phyloP scores from a whole-genome alignment of 2,329 filamentous ascomycete genomes.

The Colletotrichum somersetense region DNA sequence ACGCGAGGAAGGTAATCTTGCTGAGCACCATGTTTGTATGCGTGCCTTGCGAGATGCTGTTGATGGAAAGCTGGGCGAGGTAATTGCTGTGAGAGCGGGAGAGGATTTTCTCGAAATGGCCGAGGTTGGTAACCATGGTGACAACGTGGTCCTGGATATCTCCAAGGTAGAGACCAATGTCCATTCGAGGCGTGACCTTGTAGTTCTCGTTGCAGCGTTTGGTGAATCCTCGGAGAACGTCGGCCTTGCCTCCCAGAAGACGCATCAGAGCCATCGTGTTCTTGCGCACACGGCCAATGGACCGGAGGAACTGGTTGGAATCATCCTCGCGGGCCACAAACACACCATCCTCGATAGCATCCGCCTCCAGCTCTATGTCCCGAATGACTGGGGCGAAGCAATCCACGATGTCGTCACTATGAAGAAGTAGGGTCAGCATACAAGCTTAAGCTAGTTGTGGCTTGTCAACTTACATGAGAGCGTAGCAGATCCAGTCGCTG shows the following conservation, averaged over 20 bases:
- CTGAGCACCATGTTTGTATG: slow-evolving; percentile 89
- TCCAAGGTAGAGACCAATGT: slow-evolving; percentile 95
- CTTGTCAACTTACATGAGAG: slow-evolving; percentile 79
- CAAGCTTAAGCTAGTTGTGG: background rate
- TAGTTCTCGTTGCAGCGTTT: slow-evolving; percentile 99
- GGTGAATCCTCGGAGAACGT: slow-evolving; percentile 96
- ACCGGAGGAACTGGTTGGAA: slow-evolving; percentile 86
- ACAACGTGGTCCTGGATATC: slow-evolving; percentile 99
- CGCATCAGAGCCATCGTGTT: slow-evolving; percentile 95
- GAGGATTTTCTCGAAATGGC: slow-evolving; percentile 98
- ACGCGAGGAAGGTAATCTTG: slow-evolving; percentile 95
- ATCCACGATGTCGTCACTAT: slow-evolving; percentile 96
- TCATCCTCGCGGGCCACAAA: slow-evolving; percentile 93
- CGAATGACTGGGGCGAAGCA: slow-evolving; percentile 91
- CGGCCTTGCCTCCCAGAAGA: slow-evolving; percentile 95
- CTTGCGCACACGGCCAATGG: slow-evolving; percentile 91
- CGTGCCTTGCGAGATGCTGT: slow-evolving; percentile 89
- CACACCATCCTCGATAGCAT: slow-evolving; percentile 94
- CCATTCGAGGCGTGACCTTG: slow-evolving; percentile 92
- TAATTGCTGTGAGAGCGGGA: slow-evolving; percentile 96
- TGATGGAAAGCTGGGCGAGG: slow-evolving; percentile 91
- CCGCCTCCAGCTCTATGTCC: slow-evolving; percentile 88
- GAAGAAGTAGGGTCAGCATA: slow-evolving; percentile 45
- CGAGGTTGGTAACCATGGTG: slow-evolving; percentile 97
- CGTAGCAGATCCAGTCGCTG: slow-evolving; percentile 99